Evolutionary conservation across 2,329 filamentous ascomycete genomes (phyloP), one percentile per base, ranked within the genome.

Genomic region (Metarhizium robertsii): DNA sequence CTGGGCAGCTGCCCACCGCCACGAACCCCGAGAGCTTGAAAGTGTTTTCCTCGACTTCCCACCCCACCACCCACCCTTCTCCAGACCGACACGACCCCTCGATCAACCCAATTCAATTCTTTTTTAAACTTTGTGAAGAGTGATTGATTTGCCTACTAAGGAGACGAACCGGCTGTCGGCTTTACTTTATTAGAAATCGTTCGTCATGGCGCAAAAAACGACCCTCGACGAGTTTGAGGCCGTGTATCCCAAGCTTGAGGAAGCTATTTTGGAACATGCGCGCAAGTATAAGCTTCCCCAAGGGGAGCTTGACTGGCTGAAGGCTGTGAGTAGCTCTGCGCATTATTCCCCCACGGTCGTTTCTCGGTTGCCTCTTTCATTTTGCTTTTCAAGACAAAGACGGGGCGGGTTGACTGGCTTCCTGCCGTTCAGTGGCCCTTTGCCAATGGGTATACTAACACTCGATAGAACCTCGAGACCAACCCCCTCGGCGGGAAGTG

Each of bases 401-500:
- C 32, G 32, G 32, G 32, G 6, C 32, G 7, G 10, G 32, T 8
- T 34, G 25, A 4, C 32, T 34, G 32, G 32, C 10, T 34, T 34
- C 25, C 25, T 25, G 32, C 32, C 10, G 2, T 34, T 11, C 32
- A 34, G 7, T 2, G 32, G 7, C 32, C 32, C 32, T 34, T 11
- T 34, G 32, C 10, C 32, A 1, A 34, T 11, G 30, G 32, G 10
- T 3, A 36, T 40, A 7, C 45, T 48, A 30, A 48, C 45, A 11
- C 16, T 38, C 42, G 11, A 36, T 50, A 96, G 90, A 87, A 81
- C 59, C 81, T 97, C 66, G 82, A 92, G 69, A 80, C 84, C 75
- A 99, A 99, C 76, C 84, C 90, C 6, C 77, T 94, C 54, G 94
- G 94, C 64, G 94, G 94, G 69, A 99, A 99, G 80, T 96, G 92